These are phyloP conservation scores for Porphyridium purpureum DNA, from an alignment of 23 red algal species.

Conservation along the genomic window DNA sequence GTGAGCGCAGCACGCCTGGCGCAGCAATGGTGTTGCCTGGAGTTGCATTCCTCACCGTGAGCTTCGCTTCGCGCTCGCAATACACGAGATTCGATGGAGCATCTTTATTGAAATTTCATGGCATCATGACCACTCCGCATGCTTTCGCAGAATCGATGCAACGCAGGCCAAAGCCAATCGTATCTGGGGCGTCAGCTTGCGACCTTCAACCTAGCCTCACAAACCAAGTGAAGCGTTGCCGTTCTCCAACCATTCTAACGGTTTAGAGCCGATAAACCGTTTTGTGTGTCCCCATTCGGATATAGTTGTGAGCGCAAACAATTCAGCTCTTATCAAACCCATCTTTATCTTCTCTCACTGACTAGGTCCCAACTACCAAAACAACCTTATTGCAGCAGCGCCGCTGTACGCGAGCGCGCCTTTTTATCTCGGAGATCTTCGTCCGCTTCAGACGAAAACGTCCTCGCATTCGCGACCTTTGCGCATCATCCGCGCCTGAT, in stretches of 20 bases:
- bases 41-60: constrained; percentile 11
- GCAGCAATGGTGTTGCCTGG: neutral
- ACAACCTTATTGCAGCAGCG: neutral
- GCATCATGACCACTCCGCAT: constrained; percentile 43
- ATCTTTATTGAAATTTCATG: neutral
- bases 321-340: too few species aligned
- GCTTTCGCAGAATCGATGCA: constrained; percentile 51
- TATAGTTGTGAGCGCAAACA: too few species aligned
- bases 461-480: constrained; percentile 79
- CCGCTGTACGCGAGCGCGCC: constrained; percentile 17
- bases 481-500: constrained; percentile 70
- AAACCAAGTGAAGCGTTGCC: constrained; percentile 87
- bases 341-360: neutral
- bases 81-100: constrained; percentile 4
- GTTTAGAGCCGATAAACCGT: too few species aligned
- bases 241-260: neutral
- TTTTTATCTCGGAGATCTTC: constrained; percentile 9
- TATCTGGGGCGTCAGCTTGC: constrained; percentile 45
- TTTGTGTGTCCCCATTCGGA: too few species aligned
- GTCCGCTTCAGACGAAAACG: constrained; percentile 53
- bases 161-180: constrained; percentile 54
- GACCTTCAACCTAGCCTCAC: constrained; percentile 80
- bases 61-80: constrained; percentile 10
- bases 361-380: neutral
- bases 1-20: neutral